Conservation (phyloP, 2,329 filamentous ascomycete genomes). For the Penicillium verrucosum region DNA sequence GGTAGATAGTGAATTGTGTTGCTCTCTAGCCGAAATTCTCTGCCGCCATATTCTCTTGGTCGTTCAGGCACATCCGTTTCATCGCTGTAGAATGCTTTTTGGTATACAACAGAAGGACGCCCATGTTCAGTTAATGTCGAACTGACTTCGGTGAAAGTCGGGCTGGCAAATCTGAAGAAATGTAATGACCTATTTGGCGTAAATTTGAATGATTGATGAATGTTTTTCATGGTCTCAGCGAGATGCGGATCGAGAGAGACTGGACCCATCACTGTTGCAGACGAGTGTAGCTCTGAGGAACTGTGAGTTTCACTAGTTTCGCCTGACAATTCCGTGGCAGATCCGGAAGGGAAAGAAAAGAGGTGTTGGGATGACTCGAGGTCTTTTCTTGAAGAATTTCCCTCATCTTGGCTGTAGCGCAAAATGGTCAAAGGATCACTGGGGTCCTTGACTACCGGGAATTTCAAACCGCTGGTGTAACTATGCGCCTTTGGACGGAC, state of each 20-base stretch:
- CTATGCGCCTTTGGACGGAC: slow-evolving; percentile 27
- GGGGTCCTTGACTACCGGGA: slow-evolving; percentile 74
- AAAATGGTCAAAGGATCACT: slow-evolving; percentile 61
- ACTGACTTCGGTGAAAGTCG: slow-evolving; percentile 46
- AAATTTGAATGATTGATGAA: slow-evolving; percentile 33
- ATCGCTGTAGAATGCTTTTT: slow-evolving; percentile 79
- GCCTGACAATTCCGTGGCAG: slow-evolving; percentile 2
- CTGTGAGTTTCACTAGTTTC: slow-evolving; percentile 3
- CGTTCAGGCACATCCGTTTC: slow-evolving; percentile 78
- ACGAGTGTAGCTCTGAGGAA: slow-evolving; percentile 21
- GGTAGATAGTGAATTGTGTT: slow-evolving; percentile 76
- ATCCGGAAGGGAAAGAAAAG: slow-evolving; percentile 7
- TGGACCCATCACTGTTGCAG: slow-evolving; percentile 15
- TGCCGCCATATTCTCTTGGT: slow-evolving; percentile 78
- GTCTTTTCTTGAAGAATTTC: slow-evolving; percentile 49
- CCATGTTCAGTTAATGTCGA: slow-evolving; percentile 56
- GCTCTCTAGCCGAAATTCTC: slow-evolving; percentile 75
- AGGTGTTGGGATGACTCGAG: slow-evolving; percentile 18
- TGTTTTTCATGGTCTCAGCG: slow-evolving; percentile 16
- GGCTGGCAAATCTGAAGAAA: slow-evolving; percentile 28
- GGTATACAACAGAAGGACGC: slow-evolving; percentile 70
- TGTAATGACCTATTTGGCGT: slow-evolving; percentile 18
- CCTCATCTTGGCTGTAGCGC: slow-evolving; percentile 64
- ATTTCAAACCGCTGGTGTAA: slow-evolving; percentile 54
- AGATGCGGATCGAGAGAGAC: slow-evolving; percentile 17